Conservation (phyloP, 2,329 filamentous ascomycete species). For the Chalaropsis thielavioides region DNA sequence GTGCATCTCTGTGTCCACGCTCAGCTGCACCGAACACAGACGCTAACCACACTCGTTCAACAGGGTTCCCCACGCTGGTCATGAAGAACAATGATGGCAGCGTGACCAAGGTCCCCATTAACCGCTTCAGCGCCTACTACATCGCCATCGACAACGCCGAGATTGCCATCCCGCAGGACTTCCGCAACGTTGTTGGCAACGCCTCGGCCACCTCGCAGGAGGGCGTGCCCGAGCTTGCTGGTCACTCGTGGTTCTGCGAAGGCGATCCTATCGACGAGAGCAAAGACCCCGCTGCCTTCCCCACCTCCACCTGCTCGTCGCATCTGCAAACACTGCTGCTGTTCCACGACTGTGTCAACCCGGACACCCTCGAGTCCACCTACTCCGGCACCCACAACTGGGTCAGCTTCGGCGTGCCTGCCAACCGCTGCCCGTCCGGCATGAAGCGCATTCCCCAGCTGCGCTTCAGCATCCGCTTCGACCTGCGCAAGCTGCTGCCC, state of each 20-base stretch:
- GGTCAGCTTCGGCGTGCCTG: slow-evolving; percentile 1
- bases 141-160: slow-evolving; percentile 29
- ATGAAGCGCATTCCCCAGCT: slow-evolving; percentile 34
- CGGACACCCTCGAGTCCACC: slow-evolving; percentile 20
- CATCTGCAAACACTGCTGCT: slow-evolving; percentile 22
- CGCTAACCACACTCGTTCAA: background rate
- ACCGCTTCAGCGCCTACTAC: slow-evolving; percentile 34
- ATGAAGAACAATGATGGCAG: slow-evolving; percentile 25
- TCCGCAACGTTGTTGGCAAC: slow-evolving; percentile 29
- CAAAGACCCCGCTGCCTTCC: slow-evolving; percentile 23
- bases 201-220: slow-evolving; percentile 24
- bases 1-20: background rate
- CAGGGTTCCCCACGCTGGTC: slow-evolving; percentile 29
- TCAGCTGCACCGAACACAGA: too few relatives aligned
- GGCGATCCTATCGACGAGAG: slow-evolving; percentile 19
- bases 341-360: slow-evolving; percentile 22
- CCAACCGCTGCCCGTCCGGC: slow-evolving; percentile 28
- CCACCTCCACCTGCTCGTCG: slow-evolving; percentile 23
- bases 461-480: slow-evolving; percentile 34
- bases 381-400: slow-evolving; percentile 17
- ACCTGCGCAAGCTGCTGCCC: slow-evolving; percentile 29
- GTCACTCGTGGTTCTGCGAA: slow-evolving; percentile 24
- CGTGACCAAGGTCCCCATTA: slow-evolving; percentile 24
- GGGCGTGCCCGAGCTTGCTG: slow-evolving; percentile 18
- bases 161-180: slow-evolving; percentile 31